These are phyloP conservation scores for Botrytis cinerea DNA, from an alignment of 2,329 filamentous ascomycete species.

Conservation along the genomic window DNA sequence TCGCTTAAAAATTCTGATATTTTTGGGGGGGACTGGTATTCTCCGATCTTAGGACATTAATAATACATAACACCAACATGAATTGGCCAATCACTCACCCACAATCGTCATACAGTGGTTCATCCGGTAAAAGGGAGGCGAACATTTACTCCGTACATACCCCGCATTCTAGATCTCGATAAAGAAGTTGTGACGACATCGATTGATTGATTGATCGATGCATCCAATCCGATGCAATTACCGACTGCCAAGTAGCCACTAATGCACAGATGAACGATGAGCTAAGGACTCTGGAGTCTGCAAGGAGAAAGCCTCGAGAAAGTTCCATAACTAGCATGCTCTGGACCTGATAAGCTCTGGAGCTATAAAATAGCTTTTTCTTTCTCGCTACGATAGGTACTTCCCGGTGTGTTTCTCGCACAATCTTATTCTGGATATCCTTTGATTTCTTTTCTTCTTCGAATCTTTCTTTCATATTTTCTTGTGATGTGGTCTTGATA, in stretches of 20 bases:
- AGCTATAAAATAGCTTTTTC: neutral
- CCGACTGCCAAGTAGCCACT: neutral
- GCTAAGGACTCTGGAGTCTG: neutral
- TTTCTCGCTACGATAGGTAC: neutral
- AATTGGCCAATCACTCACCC: neutral
- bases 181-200: conserved; percentile 6
- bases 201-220: neutral
- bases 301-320: neutral
- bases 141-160: neutral
- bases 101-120: neutral
- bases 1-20: neutral
- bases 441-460: neutral
- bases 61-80: neutral
- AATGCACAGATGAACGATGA: neutral
- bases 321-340: neutral
- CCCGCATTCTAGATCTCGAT: neutral
- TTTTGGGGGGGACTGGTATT: neutral
- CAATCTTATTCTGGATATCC: neutral
- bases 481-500: neutral
- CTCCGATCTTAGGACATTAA: neutral
- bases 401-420: neutral
- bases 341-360: neutral
- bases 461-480: neutral
- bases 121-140: neutral
- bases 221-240: neutral